Evolutionary conservation across 2,329 filamentous ascomycete genomes (phyloP), one percentile per base, ranked within the genome.

Genomic region (Hirsutella rhossiliensis): DNA sequence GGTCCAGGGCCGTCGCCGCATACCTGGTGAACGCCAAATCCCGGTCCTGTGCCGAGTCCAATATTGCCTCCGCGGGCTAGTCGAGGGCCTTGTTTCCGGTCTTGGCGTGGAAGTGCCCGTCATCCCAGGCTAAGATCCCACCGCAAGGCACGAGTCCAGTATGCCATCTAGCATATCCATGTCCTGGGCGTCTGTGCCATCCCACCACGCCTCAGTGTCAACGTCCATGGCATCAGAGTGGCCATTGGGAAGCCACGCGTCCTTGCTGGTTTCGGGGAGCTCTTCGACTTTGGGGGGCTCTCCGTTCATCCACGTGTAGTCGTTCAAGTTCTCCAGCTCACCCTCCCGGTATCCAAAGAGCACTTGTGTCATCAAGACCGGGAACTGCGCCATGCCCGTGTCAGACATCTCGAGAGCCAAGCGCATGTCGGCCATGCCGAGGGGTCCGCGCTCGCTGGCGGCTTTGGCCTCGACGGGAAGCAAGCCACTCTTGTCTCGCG

Each of bases 381-480:
- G 87, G 65, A 92, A 89, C 47, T 86, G 80, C 11, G 80, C 79
- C 49, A 94, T 72, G 47, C 85, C 82, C 23, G 76, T 78, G 43
- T 92, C 85, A 12, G 83, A 80, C 50, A 95, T 73, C 47, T 84
- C 78, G 15, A 94, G 62, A 1, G 86, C 80, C 3, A 95, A 67
- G 32, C 84, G 75, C 40, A 96, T 63, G 59, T 96, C 90, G 17
- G 81, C 78, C 65, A 90, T 82, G 13, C 80, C 80, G 1, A 96
- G 64, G 1, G 85, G 78, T 6, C 80, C 76, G 34, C 87, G 73
- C 53, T 83, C 78, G 44, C 77, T 77, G 15, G 84, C 81, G 43
- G 83, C 82, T 57, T 84, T 87, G 3, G 84, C 78, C 62, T 96
- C 88, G 31, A 88, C 68, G 0, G 89, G 90, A 6, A 96, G 65